A percentile compares a stretch with the other conserved stretches of the same genome.
These are phyloP conservation scores for Suillus bovinus DNA, from an alignment of 768 basidiomycete species.

Conservation along the genomic window DNA sequence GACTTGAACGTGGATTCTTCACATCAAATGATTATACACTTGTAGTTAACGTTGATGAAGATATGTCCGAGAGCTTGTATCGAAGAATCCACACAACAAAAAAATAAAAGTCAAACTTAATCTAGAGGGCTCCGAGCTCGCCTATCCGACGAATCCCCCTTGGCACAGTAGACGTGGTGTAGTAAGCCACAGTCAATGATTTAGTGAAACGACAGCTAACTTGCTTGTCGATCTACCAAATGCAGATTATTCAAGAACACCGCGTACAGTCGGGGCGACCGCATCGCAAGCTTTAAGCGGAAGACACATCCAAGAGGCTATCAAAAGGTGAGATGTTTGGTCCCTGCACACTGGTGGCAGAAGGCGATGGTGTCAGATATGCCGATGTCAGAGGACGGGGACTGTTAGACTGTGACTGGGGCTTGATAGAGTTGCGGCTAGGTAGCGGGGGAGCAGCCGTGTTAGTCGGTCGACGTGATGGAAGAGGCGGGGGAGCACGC, in stretches of 20 bases:
- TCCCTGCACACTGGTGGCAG: conserved; percentile 32
- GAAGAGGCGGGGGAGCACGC: conserved; percentile 64
- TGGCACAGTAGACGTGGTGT: not conserved
- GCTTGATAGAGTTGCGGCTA: conserved; percentile 35
- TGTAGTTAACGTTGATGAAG: not conserved
- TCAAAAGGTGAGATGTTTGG: conserved; percentile 66
- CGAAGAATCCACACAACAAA: not conserved
- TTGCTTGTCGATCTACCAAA: not conserved
- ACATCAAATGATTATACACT: not conserved
- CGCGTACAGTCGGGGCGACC: not conserved
- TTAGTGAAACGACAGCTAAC: not conserved
- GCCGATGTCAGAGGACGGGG: conserved; percentile 20
- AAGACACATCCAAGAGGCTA: conserved; percentile 51
- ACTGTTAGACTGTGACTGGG: conserved; percentile 22
- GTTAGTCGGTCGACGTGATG: conserved; percentile 50
- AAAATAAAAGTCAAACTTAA: not conserved
- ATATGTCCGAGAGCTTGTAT: not conserved
- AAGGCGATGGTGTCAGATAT: conserved; percentile 35
- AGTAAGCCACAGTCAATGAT: not conserved
- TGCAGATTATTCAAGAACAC: not conserved
- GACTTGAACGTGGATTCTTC: not conserved
- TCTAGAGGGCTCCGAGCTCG: not conserved
- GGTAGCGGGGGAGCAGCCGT: conserved; percentile 48
- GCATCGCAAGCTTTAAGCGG: not conserved
- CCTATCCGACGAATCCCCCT: not conserved